Evolutionary conservation across 768 basidiomycete species (phyloP).

Genomic region (Dendrothele bispora): DNA sequence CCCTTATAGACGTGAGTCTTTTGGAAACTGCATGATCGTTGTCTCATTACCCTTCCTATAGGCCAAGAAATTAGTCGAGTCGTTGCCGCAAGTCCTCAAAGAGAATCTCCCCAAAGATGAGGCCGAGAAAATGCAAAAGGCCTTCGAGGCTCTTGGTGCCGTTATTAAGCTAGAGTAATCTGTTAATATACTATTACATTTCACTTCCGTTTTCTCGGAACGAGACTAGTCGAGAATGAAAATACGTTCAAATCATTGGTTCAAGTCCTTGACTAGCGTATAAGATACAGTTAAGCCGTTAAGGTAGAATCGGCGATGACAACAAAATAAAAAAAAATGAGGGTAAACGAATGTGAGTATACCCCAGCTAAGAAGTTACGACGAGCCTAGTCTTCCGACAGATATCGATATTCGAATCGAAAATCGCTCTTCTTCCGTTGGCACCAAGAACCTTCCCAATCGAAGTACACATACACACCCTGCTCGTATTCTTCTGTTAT

Average conservation of each 20-base stretch:
- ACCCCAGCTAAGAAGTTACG: conserved; percentile 2
- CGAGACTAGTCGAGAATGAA: neutral
- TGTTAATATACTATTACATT: conserved; percentile 7
- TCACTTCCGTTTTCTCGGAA: conserved; percentile 12
- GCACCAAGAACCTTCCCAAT: conserved; percentile 99
- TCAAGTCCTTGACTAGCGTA: conserved; percentile 5
- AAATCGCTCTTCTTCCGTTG: conserved; percentile 98
- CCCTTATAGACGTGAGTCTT: conserved; percentile 87
- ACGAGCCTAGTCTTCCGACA: conserved; percentile 80
- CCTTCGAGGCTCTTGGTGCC: conserved; percentile 88
- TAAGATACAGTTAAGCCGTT: conserved; percentile 9
- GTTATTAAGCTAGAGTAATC: conserved; percentile 80
- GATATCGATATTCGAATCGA: conserved; percentile 93
- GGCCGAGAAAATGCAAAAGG: conserved; percentile 91
- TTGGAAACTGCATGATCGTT: conserved; percentile 1
- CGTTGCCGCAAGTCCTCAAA: conserved; percentile 88
- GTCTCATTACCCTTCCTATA: conserved; percentile 30
- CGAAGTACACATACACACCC: conserved; percentile 98
- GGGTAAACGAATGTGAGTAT: neutral
- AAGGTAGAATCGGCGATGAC: neutral
- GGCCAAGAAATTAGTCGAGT: conserved; percentile 99
- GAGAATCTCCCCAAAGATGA: conserved; percentile 96
- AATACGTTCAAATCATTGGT: conserved; percentile 1
- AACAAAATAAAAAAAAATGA: neutral
- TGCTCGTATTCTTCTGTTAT: conserved; percentile 99